Percentiles rank a stretch among this genome's conserved stretches.
phyloP scores from a whole-genome alignment of 148 eudicot species.

The Chenopodium quinoa region DNA sequence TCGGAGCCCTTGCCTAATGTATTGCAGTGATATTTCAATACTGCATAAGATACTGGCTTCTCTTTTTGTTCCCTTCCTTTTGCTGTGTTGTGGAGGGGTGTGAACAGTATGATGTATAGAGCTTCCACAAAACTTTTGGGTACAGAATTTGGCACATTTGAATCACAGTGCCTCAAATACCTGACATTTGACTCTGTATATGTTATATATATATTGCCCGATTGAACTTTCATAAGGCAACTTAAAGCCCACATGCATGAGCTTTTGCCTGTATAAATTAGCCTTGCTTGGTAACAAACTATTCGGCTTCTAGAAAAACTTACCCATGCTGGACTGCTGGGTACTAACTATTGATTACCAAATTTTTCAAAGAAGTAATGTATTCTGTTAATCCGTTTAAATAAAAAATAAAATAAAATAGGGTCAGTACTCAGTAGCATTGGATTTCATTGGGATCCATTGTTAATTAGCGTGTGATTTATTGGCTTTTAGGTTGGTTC shows the following conservation, averaged over 20 bases:
- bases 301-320: too few relatives aligned
- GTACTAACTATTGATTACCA: too few relatives aligned
- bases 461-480: neutral
- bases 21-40: neutral
- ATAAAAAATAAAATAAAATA: too few relatives aligned
- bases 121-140: neutral
- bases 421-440: too few relatives aligned
- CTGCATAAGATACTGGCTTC: neutral
- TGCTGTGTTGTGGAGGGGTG: conserved; percentile 6
- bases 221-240: neutral
- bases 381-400: too few relatives aligned
- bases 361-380: neutral
- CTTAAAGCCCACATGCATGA: neutral
- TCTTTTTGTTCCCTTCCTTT: neutral
- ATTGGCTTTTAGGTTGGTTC: too few relatives aligned
- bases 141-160: conserved; percentile 1
- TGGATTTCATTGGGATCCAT: neutral
- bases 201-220: neutral
- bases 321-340: too few relatives aligned
- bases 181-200: neutral
- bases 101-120: conserved; percentile 23
- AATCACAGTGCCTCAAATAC: conserved; percentile 2
- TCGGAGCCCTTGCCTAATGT: neutral
- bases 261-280: neutral
- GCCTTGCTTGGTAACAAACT: too few relatives aligned